phyloP scores from a whole-genome alignment of 495 filamentous ascomycete genomes.

The Trichoderma asperelloides region DNA sequence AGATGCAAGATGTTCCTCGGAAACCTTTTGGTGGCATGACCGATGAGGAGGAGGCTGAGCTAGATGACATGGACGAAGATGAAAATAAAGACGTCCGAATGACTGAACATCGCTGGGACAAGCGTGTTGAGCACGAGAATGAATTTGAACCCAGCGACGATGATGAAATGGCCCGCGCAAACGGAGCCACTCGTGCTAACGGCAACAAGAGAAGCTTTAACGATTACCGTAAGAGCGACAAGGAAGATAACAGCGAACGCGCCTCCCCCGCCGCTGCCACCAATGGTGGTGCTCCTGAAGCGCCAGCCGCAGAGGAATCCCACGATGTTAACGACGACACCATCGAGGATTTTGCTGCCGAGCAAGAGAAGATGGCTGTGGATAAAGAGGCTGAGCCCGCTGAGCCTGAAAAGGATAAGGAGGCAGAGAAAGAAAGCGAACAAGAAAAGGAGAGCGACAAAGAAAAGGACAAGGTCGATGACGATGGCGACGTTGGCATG shows the following conservation, averaged over 20 bases:
- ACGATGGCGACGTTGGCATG: slow-evolving; percentile 32
- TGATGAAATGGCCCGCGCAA: slow-evolving; percentile 67
- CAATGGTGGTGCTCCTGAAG: slow-evolving; percentile 42
- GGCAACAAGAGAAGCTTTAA: slow-evolving; percentile 49
- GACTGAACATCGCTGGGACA: slow-evolving; percentile 78
- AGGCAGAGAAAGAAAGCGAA: slow-evolving; percentile 41
- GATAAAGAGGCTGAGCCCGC: slow-evolving; percentile 45
- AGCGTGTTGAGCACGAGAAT: slow-evolving; percentile 60
- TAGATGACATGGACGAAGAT: slow-evolving; percentile 86
- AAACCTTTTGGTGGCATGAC: slow-evolving; percentile 56
- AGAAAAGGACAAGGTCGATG: slow-evolving; percentile 15
- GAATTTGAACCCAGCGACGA: slow-evolving; percentile 84
- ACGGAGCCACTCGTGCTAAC: slow-evolving; percentile 62
- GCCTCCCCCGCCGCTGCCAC: slow-evolving; percentile 38
- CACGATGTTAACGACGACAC: slow-evolving; percentile 37
- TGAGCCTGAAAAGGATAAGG: slow-evolving; percentile 53
- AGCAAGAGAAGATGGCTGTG: slow-evolving; percentile 31
- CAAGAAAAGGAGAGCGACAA: slow-evolving; percentile 4
- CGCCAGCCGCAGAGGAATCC: slow-evolving; percentile 39
- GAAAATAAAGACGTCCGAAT: slow-evolving; percentile 77
- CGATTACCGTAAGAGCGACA: slow-evolving; percentile 64
- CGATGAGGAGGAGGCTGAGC: slow-evolving; percentile 79
- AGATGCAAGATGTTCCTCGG: slow-evolving; percentile 90
- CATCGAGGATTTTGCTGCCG: slow-evolving; percentile 25
- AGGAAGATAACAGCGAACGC: slow-evolving; percentile 44